Evolutionary conservation across 176 grass and related monocot genomes (phyloP).

Genomic region (Melocanna baccifera): DNA sequence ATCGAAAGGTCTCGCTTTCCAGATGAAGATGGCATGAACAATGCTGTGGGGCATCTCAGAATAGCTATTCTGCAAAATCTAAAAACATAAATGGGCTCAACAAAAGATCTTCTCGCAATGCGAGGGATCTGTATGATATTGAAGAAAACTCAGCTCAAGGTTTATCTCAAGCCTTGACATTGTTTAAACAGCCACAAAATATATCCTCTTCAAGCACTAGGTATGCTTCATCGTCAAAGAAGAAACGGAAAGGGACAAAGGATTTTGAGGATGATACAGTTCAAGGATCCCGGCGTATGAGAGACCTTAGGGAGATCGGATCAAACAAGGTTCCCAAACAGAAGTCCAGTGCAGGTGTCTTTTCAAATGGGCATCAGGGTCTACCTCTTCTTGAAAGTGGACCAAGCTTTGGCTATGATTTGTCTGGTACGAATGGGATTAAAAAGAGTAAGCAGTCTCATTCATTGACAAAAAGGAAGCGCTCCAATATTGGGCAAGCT

Average conservation of each 20-base stretch:
- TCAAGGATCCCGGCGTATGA: slow-evolving; percentile 77
- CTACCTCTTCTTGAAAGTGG: slow-evolving; percentile 50
- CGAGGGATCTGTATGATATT: slow-evolving; percentile 36
- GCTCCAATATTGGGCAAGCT: slow-evolving; percentile 67
- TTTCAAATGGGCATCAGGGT: slow-evolving; percentile 39
- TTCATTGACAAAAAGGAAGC: slow-evolving; percentile 67
- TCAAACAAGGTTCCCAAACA: slow-evolving; percentile 51
- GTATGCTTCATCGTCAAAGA: slow-evolving; percentile 61
- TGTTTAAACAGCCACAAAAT: slow-evolving; percentile 54
- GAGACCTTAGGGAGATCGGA: slow-evolving; percentile 87
- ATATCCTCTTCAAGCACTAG: slow-evolving; percentile 51
- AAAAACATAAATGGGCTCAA: slow-evolving; percentile 62
- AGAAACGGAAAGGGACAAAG: slow-evolving; percentile 62
- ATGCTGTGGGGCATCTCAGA: slow-evolving; percentile 28
- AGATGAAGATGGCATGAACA: slow-evolving; percentile 35
- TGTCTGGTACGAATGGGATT: slow-evolving; percentile 39
- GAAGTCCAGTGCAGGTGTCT: slow-evolving; percentile 29
- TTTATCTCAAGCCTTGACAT: slow-evolving; percentile 45
- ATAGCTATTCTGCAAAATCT: slow-evolving; percentile 36
- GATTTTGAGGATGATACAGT: slow-evolving; percentile 56
- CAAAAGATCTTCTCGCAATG: slow-evolving; percentile 37
- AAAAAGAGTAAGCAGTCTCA: slow-evolving; percentile 46
- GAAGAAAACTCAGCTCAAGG: slow-evolving; percentile 51
- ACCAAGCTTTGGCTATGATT: slow-evolving; percentile 45
- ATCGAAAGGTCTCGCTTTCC: slow-evolving; percentile 64